Conservation (phyloP, 2,329 filamentous ascomycete genomes). For the Colletotrichum tanaceti region DNA sequence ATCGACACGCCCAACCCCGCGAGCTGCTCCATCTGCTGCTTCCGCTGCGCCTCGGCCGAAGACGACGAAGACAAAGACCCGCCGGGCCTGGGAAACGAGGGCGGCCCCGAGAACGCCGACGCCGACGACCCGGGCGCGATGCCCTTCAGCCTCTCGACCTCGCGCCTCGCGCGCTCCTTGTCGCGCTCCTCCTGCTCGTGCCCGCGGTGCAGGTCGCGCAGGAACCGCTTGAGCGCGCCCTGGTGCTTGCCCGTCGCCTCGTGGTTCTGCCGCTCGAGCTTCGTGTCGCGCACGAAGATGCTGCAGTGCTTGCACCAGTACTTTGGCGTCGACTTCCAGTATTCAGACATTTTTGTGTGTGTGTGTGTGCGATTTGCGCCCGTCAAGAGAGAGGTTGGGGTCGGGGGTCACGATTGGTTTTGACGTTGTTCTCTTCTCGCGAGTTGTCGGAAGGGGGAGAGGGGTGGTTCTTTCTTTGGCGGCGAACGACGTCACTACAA, state of each 20-base stretch:
- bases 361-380: no score
- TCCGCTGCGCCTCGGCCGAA: slow-evolving; percentile 73
- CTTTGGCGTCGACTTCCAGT: slow-evolving; percentile 97
- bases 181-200: slow-evolving; percentile 86
- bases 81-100: slow-evolving; percentile 47
- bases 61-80: slow-evolving; percentile 35
- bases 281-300: slow-evolving; percentile 89
- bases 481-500: slow-evolving; percentile 15
- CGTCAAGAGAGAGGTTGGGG: no score
- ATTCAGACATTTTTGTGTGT: slow-evolving; percentile 88
- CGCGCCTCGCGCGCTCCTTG: slow-evolving; percentile 82
- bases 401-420: not conserved
- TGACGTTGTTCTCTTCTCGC: not conserved
- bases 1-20: slow-evolving; percentile 88
- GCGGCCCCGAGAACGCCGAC: slow-evolving; percentile 44
- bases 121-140: slow-evolving; percentile 66
- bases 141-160: slow-evolving; percentile 87
- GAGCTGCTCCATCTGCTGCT: slow-evolving; percentile 87
- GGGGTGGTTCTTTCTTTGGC: not conserved
- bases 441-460: not conserved
- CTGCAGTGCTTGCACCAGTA: slow-evolving; percentile 99
- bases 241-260: slow-evolving; percentile 89
- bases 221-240: slow-evolving; percentile 85
- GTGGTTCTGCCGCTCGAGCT: slow-evolving; percentile 89
- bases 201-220: slow-evolving; percentile 87